Base-by-base conservation (phyloP, 148 eudicot species). In the Pharnaceum exiguum region DNA sequence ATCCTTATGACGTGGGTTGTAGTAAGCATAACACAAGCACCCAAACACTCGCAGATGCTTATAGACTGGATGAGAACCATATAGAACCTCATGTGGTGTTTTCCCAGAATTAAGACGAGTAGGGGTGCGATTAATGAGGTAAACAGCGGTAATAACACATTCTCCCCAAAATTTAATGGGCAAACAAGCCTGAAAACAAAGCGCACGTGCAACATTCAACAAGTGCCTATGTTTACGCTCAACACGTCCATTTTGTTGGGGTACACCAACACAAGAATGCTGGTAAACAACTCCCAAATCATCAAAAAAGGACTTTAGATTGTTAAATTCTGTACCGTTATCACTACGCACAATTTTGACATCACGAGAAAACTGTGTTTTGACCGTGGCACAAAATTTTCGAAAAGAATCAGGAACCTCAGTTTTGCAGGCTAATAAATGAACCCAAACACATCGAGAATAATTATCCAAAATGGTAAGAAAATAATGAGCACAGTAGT, bases 61-160 rank as follows among this genome's bases (percentile, higher is more conserved):
- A 42, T 57, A 40, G 3, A 24, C 24, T 4, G 61, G 49, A n/a
- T 19, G 17, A 12, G 11, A 13, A 1, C 49, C 61, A 39, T 24
- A 39, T 7, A 57, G 4, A 10, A 39, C 9, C 19, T 57, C 61
- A 40, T 12, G 42, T 1, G 48, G 61, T 15, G 29, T 57, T 12
- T 57, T 57, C 0, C 36, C 36, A 15, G 3, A 11, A 25, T 33
- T 16, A 11, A 39, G 42, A 2, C 1, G 6, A 1, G 11, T 26
- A 16, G 36, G 61, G 6, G 61, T 57, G 1, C 49, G 18, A 23
- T 56, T 57, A n/a, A 40, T 57, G 22, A 57, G 42, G 5, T 57
- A 57, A 0, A 31, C 49, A 2, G 36, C 36, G 1, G 2, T 23
- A 12, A 40, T 8, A 21, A 55, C 16, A 38, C 45, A 38, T 23